Percentiles rank a stretch among this genome's conserved stretches.
These are phyloP conservation scores for Phanerochaete sordida DNA, from an alignment of 768 basidiomycete genomes.

Conservation along the genomic window DNA sequence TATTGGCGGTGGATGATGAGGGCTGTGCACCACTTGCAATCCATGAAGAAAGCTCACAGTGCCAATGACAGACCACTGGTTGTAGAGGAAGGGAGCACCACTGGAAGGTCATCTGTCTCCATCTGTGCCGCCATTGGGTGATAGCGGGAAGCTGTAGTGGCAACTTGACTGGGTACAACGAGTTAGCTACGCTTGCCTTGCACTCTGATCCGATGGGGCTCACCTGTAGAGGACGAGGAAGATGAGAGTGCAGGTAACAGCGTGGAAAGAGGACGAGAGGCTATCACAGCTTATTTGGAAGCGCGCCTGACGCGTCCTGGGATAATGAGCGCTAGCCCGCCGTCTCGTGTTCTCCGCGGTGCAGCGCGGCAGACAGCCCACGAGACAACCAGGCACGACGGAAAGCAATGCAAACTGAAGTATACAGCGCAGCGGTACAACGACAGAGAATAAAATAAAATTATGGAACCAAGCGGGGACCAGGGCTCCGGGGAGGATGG, in stretches of 20 bases:
- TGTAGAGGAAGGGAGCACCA: constrained; percentile 68
- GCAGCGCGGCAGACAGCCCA: too few species aligned
- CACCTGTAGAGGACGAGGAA: neutral
- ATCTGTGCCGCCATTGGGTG: constrained; percentile 48
- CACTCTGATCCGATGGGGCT: too few species aligned
- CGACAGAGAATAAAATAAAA: too few species aligned
- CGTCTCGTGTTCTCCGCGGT: too few species aligned
- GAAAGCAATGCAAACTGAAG: too few species aligned
- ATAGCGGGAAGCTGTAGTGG: neutral
- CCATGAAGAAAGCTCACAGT: constrained; percentile 44
- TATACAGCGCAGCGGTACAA: too few species aligned
- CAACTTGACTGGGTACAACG: neutral
- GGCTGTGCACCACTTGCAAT: too few species aligned
- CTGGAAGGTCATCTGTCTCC: constrained; percentile 76
- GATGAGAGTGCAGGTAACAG: neutral
- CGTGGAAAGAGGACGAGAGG: neutral
- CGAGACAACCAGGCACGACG: too few species aligned
- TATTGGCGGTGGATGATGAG: constrained; percentile 26
- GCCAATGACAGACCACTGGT: constrained; percentile 73
- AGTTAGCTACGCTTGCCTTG: too few species aligned
- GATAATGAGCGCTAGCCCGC: neutral
- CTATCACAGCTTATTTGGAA: neutral
- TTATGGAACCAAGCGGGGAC: too few species aligned
- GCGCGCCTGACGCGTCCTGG: neutral
- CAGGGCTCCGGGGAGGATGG: too few species aligned